Conservation (phyloP, 1,284 basidiomycete genomes). For the Cryptococcus sp. region DNA sequence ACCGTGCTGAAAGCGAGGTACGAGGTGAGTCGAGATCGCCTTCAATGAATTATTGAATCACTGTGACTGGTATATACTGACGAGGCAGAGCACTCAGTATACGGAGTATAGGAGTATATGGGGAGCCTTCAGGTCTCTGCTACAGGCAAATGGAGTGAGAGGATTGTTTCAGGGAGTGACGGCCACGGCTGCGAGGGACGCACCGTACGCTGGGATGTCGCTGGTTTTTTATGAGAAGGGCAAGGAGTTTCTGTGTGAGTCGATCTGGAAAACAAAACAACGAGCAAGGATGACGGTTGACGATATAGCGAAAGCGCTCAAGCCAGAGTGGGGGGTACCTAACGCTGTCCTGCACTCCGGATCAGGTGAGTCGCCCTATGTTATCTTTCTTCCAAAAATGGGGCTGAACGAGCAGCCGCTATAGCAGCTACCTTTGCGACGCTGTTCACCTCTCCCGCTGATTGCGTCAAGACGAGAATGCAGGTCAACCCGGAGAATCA, state of each 20-base stretch:
- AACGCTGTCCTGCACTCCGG: conserved; percentile 44
- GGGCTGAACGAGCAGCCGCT: conserved; percentile 44
- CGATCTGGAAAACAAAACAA: background rate
- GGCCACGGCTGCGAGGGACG: conserved; percentile 86
- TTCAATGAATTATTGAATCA: background rate
- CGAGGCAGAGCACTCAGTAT: conserved; percentile 69
- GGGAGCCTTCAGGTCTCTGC: conserved; percentile 59
- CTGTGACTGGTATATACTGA: background rate
- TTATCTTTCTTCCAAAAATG: no score
- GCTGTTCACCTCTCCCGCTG: conserved; percentile 78
- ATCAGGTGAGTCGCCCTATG: conserved; percentile 22
- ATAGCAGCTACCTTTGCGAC: conserved; percentile 78
- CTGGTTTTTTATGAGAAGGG: conserved; percentile 83
- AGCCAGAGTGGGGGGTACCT: conserved; percentile 41
- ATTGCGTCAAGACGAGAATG: conserved; percentile 88
- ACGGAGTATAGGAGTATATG: conserved; percentile 60
- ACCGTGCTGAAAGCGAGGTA: conserved; percentile 92
- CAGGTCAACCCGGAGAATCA: conserved; percentile 73
- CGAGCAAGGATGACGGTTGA: background rate
- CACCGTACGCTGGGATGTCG: conserved; percentile 93
- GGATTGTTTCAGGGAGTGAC: conserved; percentile 84
- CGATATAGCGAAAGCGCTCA: conserved; percentile 37
- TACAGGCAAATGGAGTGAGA: conserved; percentile 62
- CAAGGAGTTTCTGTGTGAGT: conserved; percentile 63
- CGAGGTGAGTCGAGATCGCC: conserved; percentile 58